Conservation (phyloP, 2,329 filamentous ascomycete genomes). For the Fusarium pseudoanthophilum region DNA sequence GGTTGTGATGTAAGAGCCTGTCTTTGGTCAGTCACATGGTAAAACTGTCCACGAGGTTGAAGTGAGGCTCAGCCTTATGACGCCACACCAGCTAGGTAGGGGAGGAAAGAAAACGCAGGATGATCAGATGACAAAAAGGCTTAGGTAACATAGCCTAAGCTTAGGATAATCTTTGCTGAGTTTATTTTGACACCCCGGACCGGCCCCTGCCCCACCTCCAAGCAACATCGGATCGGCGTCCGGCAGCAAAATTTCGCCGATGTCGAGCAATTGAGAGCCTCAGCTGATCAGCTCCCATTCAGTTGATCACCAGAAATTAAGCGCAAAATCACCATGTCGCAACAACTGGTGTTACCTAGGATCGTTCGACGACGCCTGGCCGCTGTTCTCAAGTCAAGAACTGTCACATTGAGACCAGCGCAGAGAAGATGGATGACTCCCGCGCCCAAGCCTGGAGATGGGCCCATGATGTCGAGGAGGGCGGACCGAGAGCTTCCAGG, state of each 20-base stretch:
- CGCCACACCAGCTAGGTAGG: slow-evolving; percentile 29
- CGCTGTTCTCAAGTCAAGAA: slow-evolving; percentile 38
- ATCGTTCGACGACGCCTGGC: slow-evolving; percentile 42
- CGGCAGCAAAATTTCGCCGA: slow-evolving; percentile 46
- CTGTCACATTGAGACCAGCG: slow-evolving; percentile 25
- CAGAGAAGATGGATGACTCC: slow-evolving; percentile 63
- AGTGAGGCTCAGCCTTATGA: slow-evolving; percentile 45
- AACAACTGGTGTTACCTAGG: slow-evolving; percentile 42
- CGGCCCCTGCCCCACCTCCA: slow-evolving; percentile 21
- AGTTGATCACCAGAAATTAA: slow-evolving; percentile 5
- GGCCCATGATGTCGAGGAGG: slow-evolving; percentile 72
- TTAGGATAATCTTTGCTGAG: too few species aligned
- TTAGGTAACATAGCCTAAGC: too few species aligned
- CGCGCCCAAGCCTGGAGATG: slow-evolving; percentile 68
- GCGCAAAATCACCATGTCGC: slow-evolving; percentile 30
- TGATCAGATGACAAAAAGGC: too few species aligned
- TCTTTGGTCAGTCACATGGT: slow-evolving; percentile 42
- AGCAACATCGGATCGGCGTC: slow-evolving; percentile 19
- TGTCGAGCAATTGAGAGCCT: slow-evolving; percentile 19
- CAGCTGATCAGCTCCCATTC: slow-evolving; percentile 34
- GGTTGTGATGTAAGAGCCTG: slow-evolving; percentile 10
- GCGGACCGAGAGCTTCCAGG: slow-evolving; percentile 74
- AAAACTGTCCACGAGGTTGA: slow-evolving; percentile 13
- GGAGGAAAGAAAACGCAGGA: too few species aligned
- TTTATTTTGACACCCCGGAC: too few species aligned